Conservation (phyloP, 371 early-diverging fungal genomes). For the Mortierella polycephala region DNA sequence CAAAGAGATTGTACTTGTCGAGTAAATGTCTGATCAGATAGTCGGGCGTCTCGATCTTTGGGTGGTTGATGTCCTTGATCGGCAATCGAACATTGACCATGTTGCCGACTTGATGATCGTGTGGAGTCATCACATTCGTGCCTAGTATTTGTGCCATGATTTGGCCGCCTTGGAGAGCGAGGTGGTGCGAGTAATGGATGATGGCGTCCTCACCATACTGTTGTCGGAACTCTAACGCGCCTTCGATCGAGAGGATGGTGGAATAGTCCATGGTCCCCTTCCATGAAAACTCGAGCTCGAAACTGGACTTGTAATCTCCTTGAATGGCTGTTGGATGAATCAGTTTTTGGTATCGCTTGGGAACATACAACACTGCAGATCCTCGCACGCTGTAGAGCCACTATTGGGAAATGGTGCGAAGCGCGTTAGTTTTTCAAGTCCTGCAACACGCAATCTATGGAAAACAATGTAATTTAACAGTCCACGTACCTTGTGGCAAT, state of each 20-base stretch:
- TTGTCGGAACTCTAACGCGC: constrained; percentile 63
- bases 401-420: constrained; percentile 25
- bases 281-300: constrained; percentile 61
- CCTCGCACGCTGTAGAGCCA: constrained; percentile 78
- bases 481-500: constrained; percentile 62
- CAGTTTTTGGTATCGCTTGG: constrained; percentile 60
- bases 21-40: constrained; percentile 55
- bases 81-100: constrained; percentile 76
- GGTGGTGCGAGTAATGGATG: constrained; percentile 61
- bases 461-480: not conserved
- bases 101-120: constrained; percentile 54
- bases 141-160: constrained; percentile 65
- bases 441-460: no score
- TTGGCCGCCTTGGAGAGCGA: constrained; percentile 70
- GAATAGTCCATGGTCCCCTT: constrained; percentile 62
- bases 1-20: constrained; percentile 58
- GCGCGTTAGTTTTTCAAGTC: no score
- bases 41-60: constrained; percentile 22
- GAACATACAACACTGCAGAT: constrained; percentile 67
- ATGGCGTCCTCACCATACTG: constrained; percentile 68
- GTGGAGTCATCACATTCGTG: constrained; percentile 68
- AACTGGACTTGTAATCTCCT: constrained; percentile 40
- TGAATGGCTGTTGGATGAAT: constrained; percentile 67
- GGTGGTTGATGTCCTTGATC: constrained; percentile 44
- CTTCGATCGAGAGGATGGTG: constrained; percentile 59